Percentiles rank a stretch among this genome's conserved stretches.
Evolutionary conservation across 371 early-diverging fungal species (phyloP).

Genomic region (Dipsacomyces acuminosporus): DNA sequence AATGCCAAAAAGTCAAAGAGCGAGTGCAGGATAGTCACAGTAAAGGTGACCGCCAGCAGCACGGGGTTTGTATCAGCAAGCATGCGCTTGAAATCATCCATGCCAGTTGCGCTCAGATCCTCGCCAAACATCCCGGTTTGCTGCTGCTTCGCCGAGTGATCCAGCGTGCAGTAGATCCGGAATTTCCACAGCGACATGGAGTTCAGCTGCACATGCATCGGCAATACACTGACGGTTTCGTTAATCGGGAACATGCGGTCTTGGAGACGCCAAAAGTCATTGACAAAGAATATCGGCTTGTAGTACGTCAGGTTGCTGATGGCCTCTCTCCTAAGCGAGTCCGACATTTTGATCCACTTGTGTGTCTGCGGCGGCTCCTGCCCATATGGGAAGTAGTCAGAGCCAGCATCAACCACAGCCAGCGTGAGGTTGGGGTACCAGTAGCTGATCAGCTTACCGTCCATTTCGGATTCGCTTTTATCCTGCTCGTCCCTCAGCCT

Average conservation of each 20-base stretch:
- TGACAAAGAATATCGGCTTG: slow-evolving; percentile 70
- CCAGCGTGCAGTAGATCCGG: slow-evolving; percentile 62
- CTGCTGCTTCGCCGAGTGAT: slow-evolving; percentile 62
- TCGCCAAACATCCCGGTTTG: slow-evolving; percentile 59
- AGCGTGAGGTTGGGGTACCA: slow-evolving; percentile 85
- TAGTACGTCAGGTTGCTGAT: slow-evolving; percentile 52
- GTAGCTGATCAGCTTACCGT: slow-evolving; percentile 58
- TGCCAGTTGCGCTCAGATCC: slow-evolving; percentile 55
- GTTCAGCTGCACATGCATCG: slow-evolving; percentile 61
- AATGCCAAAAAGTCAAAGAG: slow-evolving; percentile 92
- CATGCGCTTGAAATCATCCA: slow-evolving; percentile 65
- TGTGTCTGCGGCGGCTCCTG: slow-evolving; percentile 53
- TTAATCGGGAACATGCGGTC: slow-evolving; percentile 9
- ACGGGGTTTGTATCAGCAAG: slow-evolving; percentile 86
- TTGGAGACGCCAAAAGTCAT: slow-evolving; percentile 85
- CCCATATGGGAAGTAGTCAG: slow-evolving; percentile 48
- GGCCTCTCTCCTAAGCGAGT: slow-evolving; percentile 38
- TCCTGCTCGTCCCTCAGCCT: background rate
- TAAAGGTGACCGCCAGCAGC: slow-evolving; percentile 69
- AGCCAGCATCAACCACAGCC: slow-evolving; percentile 54
- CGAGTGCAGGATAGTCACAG: slow-evolving; percentile 78
- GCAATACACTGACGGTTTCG: slow-evolving; percentile 47
- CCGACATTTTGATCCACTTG: slow-evolving; percentile 52
- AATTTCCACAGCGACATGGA: slow-evolving; percentile 74
- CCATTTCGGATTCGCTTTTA: background rate